phyloP scores from a whole-genome alignment of 495 filamentous ascomycete species.

The Pyrenula aspistea region DNA sequence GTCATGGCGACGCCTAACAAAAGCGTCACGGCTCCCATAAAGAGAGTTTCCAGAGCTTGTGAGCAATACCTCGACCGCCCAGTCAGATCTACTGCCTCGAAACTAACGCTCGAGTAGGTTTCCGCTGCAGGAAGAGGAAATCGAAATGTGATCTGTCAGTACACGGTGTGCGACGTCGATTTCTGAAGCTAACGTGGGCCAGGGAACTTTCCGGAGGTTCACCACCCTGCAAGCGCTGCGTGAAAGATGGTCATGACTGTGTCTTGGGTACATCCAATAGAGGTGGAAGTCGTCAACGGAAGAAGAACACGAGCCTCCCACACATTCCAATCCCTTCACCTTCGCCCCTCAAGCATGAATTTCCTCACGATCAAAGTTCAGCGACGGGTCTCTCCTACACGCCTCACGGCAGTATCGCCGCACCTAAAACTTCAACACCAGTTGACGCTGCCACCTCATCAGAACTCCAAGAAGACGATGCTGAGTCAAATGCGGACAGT shows the following conservation, averaged over 20 bases:
- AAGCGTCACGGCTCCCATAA: constrained; percentile 16
- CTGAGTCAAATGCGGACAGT: constrained; percentile 20
- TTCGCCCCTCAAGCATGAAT: constrained; percentile 16
- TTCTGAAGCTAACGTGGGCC: background rate
- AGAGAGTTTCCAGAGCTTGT: constrained; percentile 50
- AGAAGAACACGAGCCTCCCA: constrained; percentile 32
- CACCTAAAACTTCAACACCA: constrained; percentile 24
- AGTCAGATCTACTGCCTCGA: background rate
- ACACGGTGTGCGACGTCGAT: constrained; percentile 1
- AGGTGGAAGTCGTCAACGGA: constrained; percentile 47
- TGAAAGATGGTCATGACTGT: constrained; percentile 45
- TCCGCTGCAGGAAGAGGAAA: constrained; percentile 51
- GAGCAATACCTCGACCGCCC: background rate
- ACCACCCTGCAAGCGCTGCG: constrained; percentile 47
- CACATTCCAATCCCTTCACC: constrained; percentile 14
- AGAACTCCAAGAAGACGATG: constrained; percentile 24
- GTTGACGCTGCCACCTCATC: constrained; percentile 16
- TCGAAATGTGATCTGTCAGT: constrained; percentile 52
- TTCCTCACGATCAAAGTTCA: constrained; percentile 4
- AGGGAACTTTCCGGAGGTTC: constrained; percentile 34
- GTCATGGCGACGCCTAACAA: background rate
- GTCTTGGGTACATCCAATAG: constrained; percentile 49
- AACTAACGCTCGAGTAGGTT: constrained; percentile 1
- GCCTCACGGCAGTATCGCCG: constrained; percentile 19
- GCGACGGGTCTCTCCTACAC: constrained; percentile 2